Evolutionary conservation across 1,284 basidiomycete genomes (phyloP), one percentile per base, ranked within the genome.

Genomic region (Moniliophthora roreri): DNA sequence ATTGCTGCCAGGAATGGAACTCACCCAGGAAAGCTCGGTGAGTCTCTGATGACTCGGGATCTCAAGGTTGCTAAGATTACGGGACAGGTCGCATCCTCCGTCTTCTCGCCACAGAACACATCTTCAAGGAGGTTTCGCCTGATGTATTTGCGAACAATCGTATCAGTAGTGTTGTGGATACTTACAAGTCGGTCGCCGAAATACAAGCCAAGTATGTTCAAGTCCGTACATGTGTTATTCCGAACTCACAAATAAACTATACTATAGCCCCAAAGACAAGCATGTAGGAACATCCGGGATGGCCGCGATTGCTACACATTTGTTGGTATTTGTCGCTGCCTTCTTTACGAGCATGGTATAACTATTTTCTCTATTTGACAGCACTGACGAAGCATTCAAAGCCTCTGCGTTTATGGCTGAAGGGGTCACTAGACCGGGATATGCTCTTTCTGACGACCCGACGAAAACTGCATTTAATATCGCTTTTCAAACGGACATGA

Each of bases 61-160:
- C 2, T 21, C 8, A 8, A 24, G 34, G n/a, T 26, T 21, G 18
- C 44, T 50, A n/a, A 39, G 8, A 44, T 47, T 20, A n/a, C 32
- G n/a, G n/a, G n/a, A 28, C 40, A 64, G 64, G 55, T 23, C 63
- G 65, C 3, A 50, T 64, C 20, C 55, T 69, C 10, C 62, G 65
- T 16, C 51, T 68, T 21, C 60, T 69, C 0, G 61, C 65, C 5
- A 65, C 64, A 4, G 52, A 65, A 41, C 65, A 69, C 49, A 59
- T 71, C 52, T 70, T 66, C 51, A 34, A 36, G 4, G 69, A 70
- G 45, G 48, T 63, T 18, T 41, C 53, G 2, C 66, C 64, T n/a
- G 62, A 70, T 38, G 60, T 62, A 1, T 70, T 69, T 50, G 59
- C 66, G 3, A 63, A 66, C 50, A 71, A 63, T 39, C 62, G 66